These are phyloP conservation scores for Globisporangium recalcitrans DNA, from an alignment of 352 stramenopile genomes.

Conservation along the genomic window DNA sequence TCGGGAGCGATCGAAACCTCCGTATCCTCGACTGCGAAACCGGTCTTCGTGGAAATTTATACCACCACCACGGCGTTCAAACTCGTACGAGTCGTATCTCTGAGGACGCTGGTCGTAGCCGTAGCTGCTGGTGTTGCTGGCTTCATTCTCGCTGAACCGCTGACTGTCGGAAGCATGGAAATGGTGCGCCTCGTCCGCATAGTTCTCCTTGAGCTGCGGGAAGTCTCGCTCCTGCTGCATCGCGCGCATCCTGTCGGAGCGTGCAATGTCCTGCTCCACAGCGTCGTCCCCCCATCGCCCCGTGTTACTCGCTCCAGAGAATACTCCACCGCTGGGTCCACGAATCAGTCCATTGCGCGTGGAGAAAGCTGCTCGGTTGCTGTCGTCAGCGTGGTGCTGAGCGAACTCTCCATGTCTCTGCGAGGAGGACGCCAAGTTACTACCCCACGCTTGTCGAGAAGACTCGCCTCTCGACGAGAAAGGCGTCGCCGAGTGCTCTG, in stretches of 20 bases:
- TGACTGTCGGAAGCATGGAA: slow-evolving; percentile 11
- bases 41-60: not conserved
- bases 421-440: not conserved
- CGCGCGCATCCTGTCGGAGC: slow-evolving; percentile 23
- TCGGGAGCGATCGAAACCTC: not conserved
- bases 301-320: slow-evolving; percentile 11
- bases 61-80: not conserved
- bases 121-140: not conserved
- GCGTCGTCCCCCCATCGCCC: slow-evolving; percentile 74
- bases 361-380: not conserved
- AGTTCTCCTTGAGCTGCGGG: slow-evolving; percentile 30
- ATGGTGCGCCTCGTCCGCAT: not conserved
- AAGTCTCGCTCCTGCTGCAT: slow-evolving; percentile 34
- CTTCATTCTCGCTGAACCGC: slow-evolving; percentile 2
- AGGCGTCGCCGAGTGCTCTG: not conserved
- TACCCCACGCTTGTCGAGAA: not conserved
- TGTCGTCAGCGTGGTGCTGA: not conserved
- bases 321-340: not conserved
- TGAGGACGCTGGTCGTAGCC: not conserved
- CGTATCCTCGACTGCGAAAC: not conserved
- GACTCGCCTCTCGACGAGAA: not conserved
- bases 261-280: slow-evolving; percentile 55
- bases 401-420: not conserved
- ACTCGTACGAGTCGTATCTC: not conserved
- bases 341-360: too few species aligned